phyloP scores from a whole-genome alignment of 2,329 filamentous ascomycete species.

The Blastomyces percursus region DNA sequence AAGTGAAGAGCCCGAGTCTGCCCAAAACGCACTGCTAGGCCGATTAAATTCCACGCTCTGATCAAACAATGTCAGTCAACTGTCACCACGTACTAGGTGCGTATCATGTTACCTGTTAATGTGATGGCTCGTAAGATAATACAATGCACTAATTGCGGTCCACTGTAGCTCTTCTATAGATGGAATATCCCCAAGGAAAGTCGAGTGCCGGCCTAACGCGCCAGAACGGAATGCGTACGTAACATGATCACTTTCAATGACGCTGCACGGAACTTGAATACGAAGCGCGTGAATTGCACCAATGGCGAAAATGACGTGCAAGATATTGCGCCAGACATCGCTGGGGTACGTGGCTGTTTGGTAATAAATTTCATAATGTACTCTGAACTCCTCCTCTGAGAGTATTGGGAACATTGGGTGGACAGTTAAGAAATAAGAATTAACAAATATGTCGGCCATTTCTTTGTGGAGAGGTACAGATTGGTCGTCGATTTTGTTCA shows the following conservation, averaged over 20 bases:
- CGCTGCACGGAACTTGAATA: slow-evolving; percentile 18
- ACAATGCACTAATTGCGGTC: slow-evolving; percentile 27
- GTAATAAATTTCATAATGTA: slow-evolving; percentile 24
- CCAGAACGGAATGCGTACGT: slow-evolving; percentile 30
- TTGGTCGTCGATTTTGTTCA: slow-evolving; percentile 23
- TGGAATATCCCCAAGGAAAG: slow-evolving; percentile 22
- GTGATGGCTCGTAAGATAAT: slow-evolving; percentile 30
- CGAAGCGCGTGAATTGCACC: slow-evolving; percentile 27
- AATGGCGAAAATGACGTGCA: slow-evolving; percentile 35
- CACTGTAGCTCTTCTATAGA: slow-evolving; percentile 31
- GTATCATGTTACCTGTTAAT: slow-evolving; percentile 27
- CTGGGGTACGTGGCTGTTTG: slow-evolving; percentile 12
- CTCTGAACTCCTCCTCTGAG: slow-evolving; percentile 22
- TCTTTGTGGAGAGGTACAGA: slow-evolving; percentile 24
- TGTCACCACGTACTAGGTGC: neutral
- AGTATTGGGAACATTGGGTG: slow-evolving; percentile 32
- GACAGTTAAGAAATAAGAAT: slow-evolving; percentile 28
- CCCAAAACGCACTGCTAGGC: slow-evolving; percentile 27
- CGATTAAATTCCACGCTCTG: slow-evolving; percentile 30
- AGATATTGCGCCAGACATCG: slow-evolving; percentile 26
- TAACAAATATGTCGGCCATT: slow-evolving; percentile 24
- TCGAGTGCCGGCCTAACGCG: slow-evolving; percentile 20
- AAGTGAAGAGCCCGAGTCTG: slow-evolving; percentile 28
- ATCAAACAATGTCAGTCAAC: slow-evolving; percentile 1
- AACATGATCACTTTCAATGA: slow-evolving; percentile 25